Base-by-base conservation (phyloP, 352 stramenopile genomes). In the Discostella stelligera region DNA sequence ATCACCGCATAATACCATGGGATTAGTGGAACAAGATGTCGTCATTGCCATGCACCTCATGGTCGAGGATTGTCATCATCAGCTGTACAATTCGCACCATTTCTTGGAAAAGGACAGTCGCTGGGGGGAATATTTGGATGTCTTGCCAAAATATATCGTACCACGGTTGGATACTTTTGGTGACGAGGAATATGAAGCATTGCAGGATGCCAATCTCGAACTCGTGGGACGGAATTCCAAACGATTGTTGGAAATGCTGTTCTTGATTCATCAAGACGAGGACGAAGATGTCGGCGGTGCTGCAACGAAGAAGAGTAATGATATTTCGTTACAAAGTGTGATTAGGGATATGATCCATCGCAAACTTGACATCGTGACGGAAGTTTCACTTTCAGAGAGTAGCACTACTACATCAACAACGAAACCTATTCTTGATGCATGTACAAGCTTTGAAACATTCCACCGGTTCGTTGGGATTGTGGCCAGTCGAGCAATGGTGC, bases 111-210 rank as follows among this genome's bases (percentile, higher is more conserved):
- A 62, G 5, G 56, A 54, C 44, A 78, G 60, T 55, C 54, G 25
- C 6, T 79, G 61, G 52, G 59, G 63, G 41, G 56, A 53, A 16
- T 80, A 83, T 64, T 46, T 83, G 13, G 56, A 83, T 25, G 60
- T 83, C 16, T 48, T 83, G 23, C 63, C 76, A 8, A n/a, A 46
- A 16, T 10, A 48, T 14, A 20, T 72, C 2, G 64, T 81, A 61
- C 76, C 76, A 16, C 25, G 74, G 62, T 77, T 83, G 44, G 76
- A 83, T 41, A 80, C 76, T 1, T 83, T 83, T 59, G 65, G 46
- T 7, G 65, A 76, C 14, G 70, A 72, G 48, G 61, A 73, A 4
- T 78, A 81, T 58, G 20, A 13, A 1, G 65, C 50, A 21, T 64
- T 84, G 61, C 25, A 74, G 13, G 77, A 84, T 71, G 52, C 23